Conservation (phyloP, 129 eudicot genomes). For the Logfia minima region DNA sequence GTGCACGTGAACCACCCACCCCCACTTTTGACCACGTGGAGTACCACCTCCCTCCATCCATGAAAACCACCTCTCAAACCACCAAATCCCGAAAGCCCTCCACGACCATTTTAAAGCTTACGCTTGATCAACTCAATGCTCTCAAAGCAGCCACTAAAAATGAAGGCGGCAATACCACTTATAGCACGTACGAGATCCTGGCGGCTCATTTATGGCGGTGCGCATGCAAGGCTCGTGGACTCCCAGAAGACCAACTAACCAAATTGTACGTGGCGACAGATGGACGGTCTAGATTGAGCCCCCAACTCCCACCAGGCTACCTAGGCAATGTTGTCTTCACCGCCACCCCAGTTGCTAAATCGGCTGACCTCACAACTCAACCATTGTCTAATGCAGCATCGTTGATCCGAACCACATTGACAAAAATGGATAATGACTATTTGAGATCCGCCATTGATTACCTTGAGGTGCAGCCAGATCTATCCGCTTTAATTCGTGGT, state of each 20-base stretch:
- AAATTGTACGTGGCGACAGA: slow-evolving; percentile 60
- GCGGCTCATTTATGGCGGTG: slow-evolving; percentile 75
- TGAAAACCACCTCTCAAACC: slow-evolving; percentile 20
- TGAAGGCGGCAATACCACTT: slow-evolving; percentile 31
- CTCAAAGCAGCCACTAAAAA: slow-evolving; percentile 50
- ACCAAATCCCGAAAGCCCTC: slow-evolving; percentile 28
- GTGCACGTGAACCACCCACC: slow-evolving; percentile 55
- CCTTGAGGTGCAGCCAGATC: slow-evolving; percentile 51
- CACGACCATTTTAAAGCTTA: slow-evolving; percentile 48
- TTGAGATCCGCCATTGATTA: slow-evolving; percentile 61
- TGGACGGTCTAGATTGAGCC: slow-evolving; percentile 54
- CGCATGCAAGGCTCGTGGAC: slow-evolving; percentile 66
- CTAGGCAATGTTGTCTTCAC: slow-evolving; percentile 70
- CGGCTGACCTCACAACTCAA: slow-evolving; percentile 42
- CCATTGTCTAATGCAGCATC: slow-evolving; percentile 44
- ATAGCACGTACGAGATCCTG: slow-evolving; percentile 53
- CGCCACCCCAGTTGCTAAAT: slow-evolving; percentile 45
- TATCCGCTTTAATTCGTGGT: slow-evolving; percentile 49
- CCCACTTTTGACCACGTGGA: slow-evolving; percentile 51
- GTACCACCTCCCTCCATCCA: slow-evolving; percentile 58
- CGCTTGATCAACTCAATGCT: slow-evolving; percentile 45
- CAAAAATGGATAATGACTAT: slow-evolving; percentile 54
- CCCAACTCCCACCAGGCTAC: slow-evolving; percentile 57
- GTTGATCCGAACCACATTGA: slow-evolving; percentile 48
- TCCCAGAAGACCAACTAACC: slow-evolving; percentile 43